Percentiles rank a stretch among this genome's conserved stretches.
phyloP scores from a whole-genome alignment of 257 asterid species.

The Cordia subcordata region DNA sequence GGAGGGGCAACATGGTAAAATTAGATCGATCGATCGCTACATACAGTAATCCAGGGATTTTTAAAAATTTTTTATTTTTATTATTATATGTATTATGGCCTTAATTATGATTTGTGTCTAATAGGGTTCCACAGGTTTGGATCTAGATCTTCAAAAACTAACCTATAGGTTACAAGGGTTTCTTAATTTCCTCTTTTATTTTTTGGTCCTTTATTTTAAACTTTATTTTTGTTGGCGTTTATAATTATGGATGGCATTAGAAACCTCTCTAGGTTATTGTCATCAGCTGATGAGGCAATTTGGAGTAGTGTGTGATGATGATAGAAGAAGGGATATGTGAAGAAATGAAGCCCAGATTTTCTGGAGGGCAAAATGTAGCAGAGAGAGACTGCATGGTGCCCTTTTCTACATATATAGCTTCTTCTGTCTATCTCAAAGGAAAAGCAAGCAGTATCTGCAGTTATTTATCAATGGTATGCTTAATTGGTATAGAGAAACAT shows the following conservation, averaged over 20 bases:
- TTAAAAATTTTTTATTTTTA: not conserved
- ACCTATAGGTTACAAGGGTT: constrained; percentile 24
- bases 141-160: constrained; percentile 28
- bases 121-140: constrained; percentile 21
- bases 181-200: constrained; percentile 1
- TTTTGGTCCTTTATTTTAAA: not conserved
- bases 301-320: constrained; percentile 11
- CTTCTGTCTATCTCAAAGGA: constrained; percentile 10
- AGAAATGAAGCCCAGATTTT: constrained; percentile 29
- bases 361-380: constrained; percentile 24
- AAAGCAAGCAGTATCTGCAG: not conserved
- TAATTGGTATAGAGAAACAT: no score
- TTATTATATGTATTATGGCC: not conserved
- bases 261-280: constrained; percentile 39
- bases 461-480: constrained; percentile 14
- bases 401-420: not conserved
- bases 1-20: constrained; percentile 70
- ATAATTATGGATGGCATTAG: constrained; percentile 25
- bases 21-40: no score
- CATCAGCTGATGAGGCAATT: constrained; percentile 17
- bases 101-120: not conserved
- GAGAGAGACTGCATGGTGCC: not conserved
- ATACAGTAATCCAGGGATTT: not conserved
- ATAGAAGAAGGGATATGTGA: constrained; percentile 14
- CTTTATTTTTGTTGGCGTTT: not conserved